These are phyloP conservation scores for Niveomyces coronatus DNA, from an alignment of 2,329 filamentous ascomycete genomes.

Conservation along the genomic window DNA sequence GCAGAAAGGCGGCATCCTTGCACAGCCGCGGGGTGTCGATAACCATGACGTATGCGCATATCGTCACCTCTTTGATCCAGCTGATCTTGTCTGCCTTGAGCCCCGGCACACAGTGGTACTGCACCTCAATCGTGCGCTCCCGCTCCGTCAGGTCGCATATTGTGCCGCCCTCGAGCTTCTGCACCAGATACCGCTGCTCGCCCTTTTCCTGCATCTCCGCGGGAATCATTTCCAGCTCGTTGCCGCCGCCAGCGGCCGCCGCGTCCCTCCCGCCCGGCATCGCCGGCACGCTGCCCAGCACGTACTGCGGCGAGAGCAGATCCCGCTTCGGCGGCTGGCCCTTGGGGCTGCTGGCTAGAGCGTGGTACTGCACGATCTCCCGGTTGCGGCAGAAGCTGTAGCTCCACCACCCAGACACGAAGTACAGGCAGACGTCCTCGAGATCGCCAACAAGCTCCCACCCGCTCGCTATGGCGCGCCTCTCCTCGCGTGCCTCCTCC, in stretches of 20 bases:
- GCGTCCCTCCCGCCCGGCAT: constrained; percentile 18
- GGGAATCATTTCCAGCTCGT: constrained; percentile 23
- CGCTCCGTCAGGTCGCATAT: constrained; percentile 77
- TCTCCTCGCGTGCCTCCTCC: constrained; percentile 72
- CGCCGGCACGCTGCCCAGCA: constrained; percentile 51
- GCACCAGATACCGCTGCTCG: constrained; percentile 76
- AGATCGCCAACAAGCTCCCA: constrained; percentile 72
- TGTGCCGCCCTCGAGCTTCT: constrained; percentile 69
- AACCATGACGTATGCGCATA: constrained; percentile 88
- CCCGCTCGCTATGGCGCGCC: constrained; percentile 64
- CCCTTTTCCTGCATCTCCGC: constrained; percentile 72
- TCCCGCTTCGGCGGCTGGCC: constrained; percentile 70
- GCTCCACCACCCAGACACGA: constrained; percentile 84
- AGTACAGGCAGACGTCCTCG: constrained; percentile 75
- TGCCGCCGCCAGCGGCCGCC: constrained; percentile 14
- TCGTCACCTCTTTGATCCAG: constrained; percentile 88
- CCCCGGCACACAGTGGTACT: constrained; percentile 69
- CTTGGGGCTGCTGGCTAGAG: constrained; percentile 55
- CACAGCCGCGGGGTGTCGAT: constrained; percentile 84
- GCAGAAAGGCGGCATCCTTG: constrained; percentile 75
- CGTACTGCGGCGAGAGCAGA: constrained; percentile 62
- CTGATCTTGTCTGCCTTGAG: constrained; percentile 65
- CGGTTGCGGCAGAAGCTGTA: constrained; percentile 90
- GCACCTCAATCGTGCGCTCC: constrained; percentile 74
- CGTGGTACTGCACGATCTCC: constrained; percentile 84